Base-by-base conservation (phyloP, 345 rosid species). In the Pugionium cornutum region DNA sequence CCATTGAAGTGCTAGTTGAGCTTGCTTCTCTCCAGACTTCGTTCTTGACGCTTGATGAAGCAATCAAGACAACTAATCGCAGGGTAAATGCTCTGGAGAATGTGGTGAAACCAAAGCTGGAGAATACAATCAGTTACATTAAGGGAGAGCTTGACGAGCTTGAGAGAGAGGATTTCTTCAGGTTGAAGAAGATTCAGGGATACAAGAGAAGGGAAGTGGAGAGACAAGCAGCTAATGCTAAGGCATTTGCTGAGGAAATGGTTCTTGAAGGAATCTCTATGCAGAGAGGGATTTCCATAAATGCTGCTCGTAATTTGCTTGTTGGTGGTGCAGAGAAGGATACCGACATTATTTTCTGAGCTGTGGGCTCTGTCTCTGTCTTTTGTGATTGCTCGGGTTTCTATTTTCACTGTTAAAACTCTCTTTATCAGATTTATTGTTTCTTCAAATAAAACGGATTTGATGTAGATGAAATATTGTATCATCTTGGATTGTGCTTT, bases 21-120 rank as follows among this genome's bases (percentile, higher is more conserved):
- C 98, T 92, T 70, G 98, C 98, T 61, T 92, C 92, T 2, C 96
- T 89, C 45, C 98, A 89, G 76, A 89, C 96, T 42, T 91, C 98
- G 1, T 91, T 91, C 73, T 78, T 91, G 68, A 91, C 96, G 0
- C 92, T 91, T n/a, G 94, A 89, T 58, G 95, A 83, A 82, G 96
- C 98, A 1, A 91, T 91, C 74, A 91, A 91, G 86, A 91, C 98
- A 10, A 91, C 96, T 5, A 91, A 91, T 32, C 91, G 95, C 27
- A 83, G 95, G 82, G 98, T 91, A 32, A 91, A 91, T 44, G 95
- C 96, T 37, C 50, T 91, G 53, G 98, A 91, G 81, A 91, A 85
- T 79, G 98, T 91, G 32, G 96, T 89, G 77, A 87, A 85, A 75
- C 98, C 98, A 0, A 89, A 83, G 70, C 7, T 91, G 68, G 96